These are phyloP conservation scores for Cystoderma amianthinum DNA, from an alignment of 768 basidiomycete genomes.

Conservation along the genomic window DNA sequence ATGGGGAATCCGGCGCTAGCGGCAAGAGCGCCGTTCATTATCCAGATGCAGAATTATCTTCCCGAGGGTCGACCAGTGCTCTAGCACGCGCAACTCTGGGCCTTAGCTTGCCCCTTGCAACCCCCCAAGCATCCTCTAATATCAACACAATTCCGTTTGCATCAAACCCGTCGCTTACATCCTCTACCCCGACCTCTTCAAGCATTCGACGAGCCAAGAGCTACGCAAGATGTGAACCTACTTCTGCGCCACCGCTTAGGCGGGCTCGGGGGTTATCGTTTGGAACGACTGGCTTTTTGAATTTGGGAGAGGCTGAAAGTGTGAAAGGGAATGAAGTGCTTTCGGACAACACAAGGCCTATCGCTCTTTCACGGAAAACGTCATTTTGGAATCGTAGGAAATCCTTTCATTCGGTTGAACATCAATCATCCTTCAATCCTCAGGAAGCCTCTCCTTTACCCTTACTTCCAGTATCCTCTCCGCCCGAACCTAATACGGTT, in stretches of 20 bases:
- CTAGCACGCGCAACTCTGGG: slow-evolving; percentile 53
- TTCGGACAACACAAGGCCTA: slow-evolving; percentile 17
- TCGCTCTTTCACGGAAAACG: slow-evolving; percentile 43
- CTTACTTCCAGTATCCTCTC: slow-evolving; percentile 35
- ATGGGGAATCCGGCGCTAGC: background rate
- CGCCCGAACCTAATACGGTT: slow-evolving; percentile 28
- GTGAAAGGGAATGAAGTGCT: slow-evolving; percentile 38
- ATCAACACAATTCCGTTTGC: slow-evolving; percentile 42
- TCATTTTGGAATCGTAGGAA: slow-evolving; percentile 46
- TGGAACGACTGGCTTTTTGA: slow-evolving; percentile 34
- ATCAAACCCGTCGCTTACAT: slow-evolving; percentile 13
- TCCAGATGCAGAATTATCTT: background rate
- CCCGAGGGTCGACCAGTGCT: slow-evolving; percentile 22
- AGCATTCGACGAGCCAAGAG: slow-evolving; percentile 47
- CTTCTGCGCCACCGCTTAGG: slow-evolving; percentile 30
- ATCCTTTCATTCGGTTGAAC: background rate
- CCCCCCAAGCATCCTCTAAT: slow-evolving; percentile 38
- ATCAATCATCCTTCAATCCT: background rate
- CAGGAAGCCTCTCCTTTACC: slow-evolving; percentile 16
- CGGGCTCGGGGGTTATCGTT: slow-evolving; percentile 54
- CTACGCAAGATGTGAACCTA: slow-evolving; percentile 22
- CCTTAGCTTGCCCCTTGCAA: slow-evolving; percentile 48
- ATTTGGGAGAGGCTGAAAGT: slow-evolving; percentile 24
- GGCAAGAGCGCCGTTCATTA: background rate
- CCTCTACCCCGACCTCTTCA: slow-evolving; percentile 10